These are phyloP conservation scores for Favolaschia claudopus DNA, from an alignment of 768 basidiomycete species.

Conservation along the genomic window DNA sequence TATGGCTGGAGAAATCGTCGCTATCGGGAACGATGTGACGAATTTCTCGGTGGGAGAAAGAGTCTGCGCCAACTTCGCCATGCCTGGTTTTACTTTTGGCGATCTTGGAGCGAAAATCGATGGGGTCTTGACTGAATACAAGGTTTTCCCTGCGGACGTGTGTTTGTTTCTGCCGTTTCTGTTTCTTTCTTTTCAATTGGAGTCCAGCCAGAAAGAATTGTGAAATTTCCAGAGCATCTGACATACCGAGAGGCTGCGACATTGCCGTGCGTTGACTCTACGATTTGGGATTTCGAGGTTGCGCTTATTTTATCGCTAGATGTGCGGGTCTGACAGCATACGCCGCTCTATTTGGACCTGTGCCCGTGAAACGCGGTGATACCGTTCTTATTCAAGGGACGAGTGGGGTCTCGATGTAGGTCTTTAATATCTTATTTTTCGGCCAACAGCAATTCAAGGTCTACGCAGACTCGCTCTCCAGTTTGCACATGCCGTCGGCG, in stretches of 20 bases:
- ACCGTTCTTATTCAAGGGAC: slow-evolving; percentile 53
- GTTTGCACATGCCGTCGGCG: slow-evolving; percentile 55
- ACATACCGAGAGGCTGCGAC: slow-evolving; percentile 55
- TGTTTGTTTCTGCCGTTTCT: neutral
- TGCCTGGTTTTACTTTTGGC: slow-evolving; percentile 42
- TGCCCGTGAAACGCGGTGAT: slow-evolving; percentile 53
- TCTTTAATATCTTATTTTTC: neutral
- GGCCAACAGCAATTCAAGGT: no score
- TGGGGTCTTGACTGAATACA: slow-evolving; percentile 47
- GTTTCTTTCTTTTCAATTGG: neutral
- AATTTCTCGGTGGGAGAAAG: slow-evolving; percentile 18
- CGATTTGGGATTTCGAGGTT: neutral
- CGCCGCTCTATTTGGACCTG: slow-evolving; percentile 49
- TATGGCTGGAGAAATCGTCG: slow-evolving; percentile 27
- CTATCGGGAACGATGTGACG: slow-evolving; percentile 6
- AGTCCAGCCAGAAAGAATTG: slow-evolving; percentile 29
- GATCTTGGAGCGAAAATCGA: slow-evolving; percentile 43
- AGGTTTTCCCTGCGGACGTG: slow-evolving; percentile 46
- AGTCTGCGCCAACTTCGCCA: slow-evolving; percentile 45
- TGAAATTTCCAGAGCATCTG: slow-evolving; percentile 51
- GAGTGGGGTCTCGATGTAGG: slow-evolving; percentile 50
- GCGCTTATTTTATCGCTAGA: slow-evolving; percentile 26
- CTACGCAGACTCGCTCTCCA: slow-evolving; percentile 49
- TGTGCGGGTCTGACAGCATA: slow-evolving; percentile 58
- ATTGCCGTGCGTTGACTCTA: slow-evolving; percentile 41